Conservation (phyloP, 805 yeast genomes). For the Lachancea meyersii region DNA sequence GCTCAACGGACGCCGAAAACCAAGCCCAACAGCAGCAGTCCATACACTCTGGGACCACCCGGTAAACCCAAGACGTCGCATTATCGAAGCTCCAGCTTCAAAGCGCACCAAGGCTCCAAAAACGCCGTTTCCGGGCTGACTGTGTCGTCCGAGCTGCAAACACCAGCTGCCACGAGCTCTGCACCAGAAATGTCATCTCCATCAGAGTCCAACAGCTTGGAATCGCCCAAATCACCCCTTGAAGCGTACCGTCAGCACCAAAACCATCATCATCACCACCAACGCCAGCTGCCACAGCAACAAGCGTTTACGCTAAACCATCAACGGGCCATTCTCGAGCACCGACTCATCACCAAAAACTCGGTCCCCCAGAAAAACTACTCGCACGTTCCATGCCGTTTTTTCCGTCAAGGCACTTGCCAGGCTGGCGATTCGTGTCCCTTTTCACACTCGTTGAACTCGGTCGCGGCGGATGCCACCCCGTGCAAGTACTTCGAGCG, state of each 20-base stretch:
- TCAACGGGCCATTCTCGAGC: slow-evolving; percentile 24
- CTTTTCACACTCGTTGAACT: slow-evolving; percentile 71
- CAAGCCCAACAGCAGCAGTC: slow-evolving; percentile 2
- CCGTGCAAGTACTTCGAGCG: slow-evolving; percentile 86
- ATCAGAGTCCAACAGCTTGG: not conserved
- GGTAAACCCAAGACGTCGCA: not conserved
- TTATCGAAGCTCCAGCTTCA: not conserved
- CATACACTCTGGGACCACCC: slow-evolving; percentile 1
- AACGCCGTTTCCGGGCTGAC: not conserved
- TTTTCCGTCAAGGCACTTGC: slow-evolving; percentile 85
- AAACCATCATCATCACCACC: not conserved
- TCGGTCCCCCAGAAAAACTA: slow-evolving; percentile 22
- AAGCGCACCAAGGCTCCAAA: not conserved
- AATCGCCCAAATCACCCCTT: slow-evolving; percentile 16
- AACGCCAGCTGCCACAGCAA: slow-evolving; percentile 12
- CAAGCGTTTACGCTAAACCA: slow-evolving; percentile 22
- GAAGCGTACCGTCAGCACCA: slow-evolving; percentile 8
- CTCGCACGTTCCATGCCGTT: slow-evolving; percentile 94
- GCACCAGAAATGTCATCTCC: not conserved
- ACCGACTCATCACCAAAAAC: slow-evolving; percentile 25
- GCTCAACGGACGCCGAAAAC: slow-evolving; percentile 3
- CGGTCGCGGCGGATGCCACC: slow-evolving; percentile 39
- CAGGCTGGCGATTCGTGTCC: slow-evolving; percentile 94
- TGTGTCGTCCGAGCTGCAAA: too few relatives aligned
- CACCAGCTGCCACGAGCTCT: too few relatives aligned